Evolutionary conservation across 768 basidiomycete genomes (phyloP).

Genomic region (Hygrocybe coccinea): DNA sequence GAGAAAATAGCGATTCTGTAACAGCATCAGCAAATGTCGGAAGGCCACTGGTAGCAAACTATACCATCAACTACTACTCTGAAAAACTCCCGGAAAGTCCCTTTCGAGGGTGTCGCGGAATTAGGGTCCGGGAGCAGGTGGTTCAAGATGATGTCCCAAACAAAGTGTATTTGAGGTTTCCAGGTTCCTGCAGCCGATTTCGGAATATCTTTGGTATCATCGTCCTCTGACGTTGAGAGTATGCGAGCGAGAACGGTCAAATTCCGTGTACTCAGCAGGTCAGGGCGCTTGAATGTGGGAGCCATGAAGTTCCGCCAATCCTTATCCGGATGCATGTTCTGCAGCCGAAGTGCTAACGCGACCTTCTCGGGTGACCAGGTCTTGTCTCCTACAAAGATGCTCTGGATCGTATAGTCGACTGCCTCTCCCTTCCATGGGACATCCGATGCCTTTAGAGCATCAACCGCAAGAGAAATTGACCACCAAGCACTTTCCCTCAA

Average conservation of each 20-base stretch:
- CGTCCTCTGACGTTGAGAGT: conserved; percentile 53
- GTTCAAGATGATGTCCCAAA: conserved; percentile 82
- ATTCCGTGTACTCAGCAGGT: conserved; percentile 68
- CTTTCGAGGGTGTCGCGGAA: conserved; percentile 37
- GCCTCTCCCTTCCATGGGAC: conserved; percentile 72
- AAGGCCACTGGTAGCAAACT: conserved; percentile 16
- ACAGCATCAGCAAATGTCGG: conserved; percentile 3
- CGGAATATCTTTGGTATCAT: conserved; percentile 42
- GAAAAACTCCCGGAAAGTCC: conserved; percentile 88
- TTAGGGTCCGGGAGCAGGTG: conserved; percentile 54
- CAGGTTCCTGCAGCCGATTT: conserved; percentile 57
- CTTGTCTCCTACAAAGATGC: conserved; percentile 49
- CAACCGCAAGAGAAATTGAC: conserved; percentile 60
- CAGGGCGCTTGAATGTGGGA: conserved; percentile 72
- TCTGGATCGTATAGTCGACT: conserved; percentile 43
- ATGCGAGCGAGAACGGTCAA: conserved; percentile 68
- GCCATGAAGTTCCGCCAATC: conserved; percentile 63
- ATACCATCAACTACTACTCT: conserved; percentile 84
- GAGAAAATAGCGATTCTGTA: conserved; percentile 80
- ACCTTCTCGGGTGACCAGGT: conserved; percentile 88
- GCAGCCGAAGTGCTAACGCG: conserved; percentile 70
- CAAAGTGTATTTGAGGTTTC: conserved; percentile 90
- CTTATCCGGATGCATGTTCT: conserved; percentile 51
- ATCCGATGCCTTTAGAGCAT: conserved; percentile 51
- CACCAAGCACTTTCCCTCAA: conserved; percentile 90